Conservation (phyloP, 2,329 filamentous ascomycete species). For the Raffaelea ambrosiae region DNA sequence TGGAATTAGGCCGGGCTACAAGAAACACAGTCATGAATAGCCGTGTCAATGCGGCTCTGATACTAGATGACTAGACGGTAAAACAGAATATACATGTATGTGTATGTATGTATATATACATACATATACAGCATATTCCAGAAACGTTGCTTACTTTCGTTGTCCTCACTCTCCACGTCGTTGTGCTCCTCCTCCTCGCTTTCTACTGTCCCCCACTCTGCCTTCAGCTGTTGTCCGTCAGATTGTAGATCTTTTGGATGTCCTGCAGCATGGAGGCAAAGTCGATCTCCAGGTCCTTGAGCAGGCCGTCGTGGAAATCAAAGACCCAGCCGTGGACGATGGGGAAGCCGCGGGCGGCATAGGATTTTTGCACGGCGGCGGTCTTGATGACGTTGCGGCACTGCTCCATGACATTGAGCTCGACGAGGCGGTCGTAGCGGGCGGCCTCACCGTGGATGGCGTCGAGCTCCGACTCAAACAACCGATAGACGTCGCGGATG, state of each 20-base stretch:
- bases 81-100: no score
- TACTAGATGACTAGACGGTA: no score
- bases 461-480: conserved; percentile 64
- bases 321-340: conserved; percentile 70
- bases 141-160: no score
- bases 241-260: conserved; percentile 51
- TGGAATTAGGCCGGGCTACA: no score
- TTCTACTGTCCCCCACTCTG: no score
- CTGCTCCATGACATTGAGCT: conserved; percentile 75
- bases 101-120: no score
- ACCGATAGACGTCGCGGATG: conserved; percentile 65
- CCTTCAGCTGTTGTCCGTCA: no score
- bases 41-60: no score
- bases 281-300: conserved; percentile 52
- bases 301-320: conserved; percentile 56
- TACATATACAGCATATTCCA: no score
- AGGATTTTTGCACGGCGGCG: conserved; percentile 66
- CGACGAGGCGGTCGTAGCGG: conserved; percentile 63
- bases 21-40: no score
- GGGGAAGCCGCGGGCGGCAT: conserved; percentile 53
- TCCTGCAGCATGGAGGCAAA: conserved; percentile 40
- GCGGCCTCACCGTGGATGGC: conserved; percentile 47
- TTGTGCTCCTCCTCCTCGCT: no score
- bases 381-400: conserved; percentile 74
- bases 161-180: no score